Base-by-base conservation (phyloP, 192 early-diverging fungal genomes). In the Spizellomyces sp. region DNA sequence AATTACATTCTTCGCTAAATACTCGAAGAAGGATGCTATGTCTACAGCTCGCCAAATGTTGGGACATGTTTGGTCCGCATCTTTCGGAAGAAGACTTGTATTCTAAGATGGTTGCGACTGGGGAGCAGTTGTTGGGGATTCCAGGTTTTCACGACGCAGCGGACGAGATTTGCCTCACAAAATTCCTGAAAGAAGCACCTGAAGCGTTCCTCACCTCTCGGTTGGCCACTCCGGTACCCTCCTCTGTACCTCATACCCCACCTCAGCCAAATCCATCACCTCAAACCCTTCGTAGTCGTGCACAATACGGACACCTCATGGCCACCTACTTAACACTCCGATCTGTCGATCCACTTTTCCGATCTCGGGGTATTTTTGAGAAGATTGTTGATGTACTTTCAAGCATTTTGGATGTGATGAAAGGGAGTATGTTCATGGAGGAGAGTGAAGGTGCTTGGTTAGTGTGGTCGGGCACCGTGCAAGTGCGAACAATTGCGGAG, bases 91-190 rank as follows among this genome's bases (percentile, higher is more conserved):
- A 72, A 48, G 59, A 66, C 5, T 15, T 77, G 43, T 62, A 71
- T 54, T 57, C 54, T 1, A 54, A 73, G 6, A 67, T 79, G 41
- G 70, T 82, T 14, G 71, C 77, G 52, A 58, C 71, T 47, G 81
- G 81, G 5, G 81, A 82, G 60, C 44, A 45, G 3, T 45, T 82
- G 22, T 14, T 82, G 27, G 60, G 44, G 9, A 74, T 79, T 4
- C 15, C 65, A 22, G 75, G 75, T 10, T 79, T 82, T 54, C 62
- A 70, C 36, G 75, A 82, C 56, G 66, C 77, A 0, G 81, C 81
- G 5, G 57, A 77, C 46, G 36, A 52, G 5, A 48, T 63, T 6
- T 82, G 81, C 61, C 79, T 82, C 57, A 41, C 46, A 46, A 43
- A 27, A 22, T 77, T 75, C 56, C 22, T 82, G 45, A 67, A 74